Conservation (phyloP, 768 basidiomycete species). For the Kwoniella bestiolae region DNA sequence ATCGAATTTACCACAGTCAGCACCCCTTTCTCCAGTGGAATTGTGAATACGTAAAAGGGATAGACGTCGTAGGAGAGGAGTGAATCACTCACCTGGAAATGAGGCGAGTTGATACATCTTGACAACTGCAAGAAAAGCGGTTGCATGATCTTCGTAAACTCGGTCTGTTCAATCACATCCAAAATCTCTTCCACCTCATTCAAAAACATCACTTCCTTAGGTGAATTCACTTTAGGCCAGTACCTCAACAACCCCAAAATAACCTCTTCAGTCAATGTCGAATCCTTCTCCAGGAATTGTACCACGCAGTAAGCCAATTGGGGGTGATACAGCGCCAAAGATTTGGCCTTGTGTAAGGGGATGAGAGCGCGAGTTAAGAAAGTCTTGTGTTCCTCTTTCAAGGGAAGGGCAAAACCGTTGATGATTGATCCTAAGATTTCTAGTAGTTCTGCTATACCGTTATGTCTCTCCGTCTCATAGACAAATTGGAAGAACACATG, state of each 20-base stretch:
- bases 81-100: constrained; percentile 74
- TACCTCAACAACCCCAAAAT: constrained; percentile 93
- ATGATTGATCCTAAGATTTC: constrained; percentile 99
- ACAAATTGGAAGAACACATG: constrained; percentile 99
- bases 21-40: too few relatives aligned
- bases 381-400: constrained; percentile 98
- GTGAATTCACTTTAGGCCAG: constrained; percentile 99
- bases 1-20: neutral
- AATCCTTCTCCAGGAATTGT: constrained; percentile 97
- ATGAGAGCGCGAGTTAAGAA: constrained; percentile 93
- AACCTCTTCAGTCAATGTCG: constrained; percentile 88
- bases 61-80: too few relatives aligned
- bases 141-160: constrained; percentile 94
- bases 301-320: constrained; percentile 99
- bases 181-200: constrained; percentile 99
- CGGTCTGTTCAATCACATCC: constrained; percentile 93
- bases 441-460: constrained; percentile 95
- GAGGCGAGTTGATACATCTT: constrained; percentile 97
- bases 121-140: constrained; percentile 92
- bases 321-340: constrained; percentile 97
- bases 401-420: constrained; percentile 95
- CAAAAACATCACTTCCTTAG: constrained; percentile 99
- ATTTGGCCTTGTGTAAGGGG: constrained; percentile 97
- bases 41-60: too few relatives aligned
- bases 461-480: constrained; percentile 98